Evolutionary conservation across 768 basidiomycete genomes (phyloP), one percentile per base, ranked within the genome.

Genomic region (Lanmaoa rubissima): DNA sequence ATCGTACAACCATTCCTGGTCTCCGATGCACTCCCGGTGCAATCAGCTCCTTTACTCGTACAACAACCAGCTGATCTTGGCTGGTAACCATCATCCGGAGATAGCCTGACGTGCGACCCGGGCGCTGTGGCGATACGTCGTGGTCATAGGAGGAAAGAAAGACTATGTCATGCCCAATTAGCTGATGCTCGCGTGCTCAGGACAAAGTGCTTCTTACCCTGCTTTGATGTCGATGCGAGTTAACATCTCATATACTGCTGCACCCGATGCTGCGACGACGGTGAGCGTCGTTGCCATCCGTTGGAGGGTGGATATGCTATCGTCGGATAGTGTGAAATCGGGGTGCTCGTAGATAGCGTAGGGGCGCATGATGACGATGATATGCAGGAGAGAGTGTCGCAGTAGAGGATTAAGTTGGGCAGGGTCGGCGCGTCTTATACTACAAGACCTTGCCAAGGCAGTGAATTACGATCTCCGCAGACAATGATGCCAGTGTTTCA

Each of bases 261-360:
- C 72, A 11, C 71, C 57, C 14, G 71, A 73, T 16, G 71, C 72
- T 14, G 71, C 71, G 43, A 72, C 60, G 50, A 72, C 57, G 16
- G 71, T 68, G 38, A 72, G 21, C 2, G 69, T 51, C 1, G 70
- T 55, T 32, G 65, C 70, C 21, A 74, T 46, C 8, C 62, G 66
- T 24, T 55, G 70, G 1, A 73, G 54, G 1, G 63, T 64, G 32
- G 57, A 45, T 48, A 66, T 43, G 21, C 64, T 62, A 13, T 69
- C 69, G 21, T 53, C 17, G 10, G 69, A 71, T 24, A 73, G 49
- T 0, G 71, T 61, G 43, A 71, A 71, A 2, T 73, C 71, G 38
- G 69, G 69, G 58, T 73, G 71, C 38, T 71, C 69, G 48, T 71
- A 71, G 57, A 68, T 69, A 60, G 67, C 60, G 59, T 72, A 72